Base-by-base conservation (phyloP, 1,139 yeast species). In the Candida dubliniensis region DNA sequence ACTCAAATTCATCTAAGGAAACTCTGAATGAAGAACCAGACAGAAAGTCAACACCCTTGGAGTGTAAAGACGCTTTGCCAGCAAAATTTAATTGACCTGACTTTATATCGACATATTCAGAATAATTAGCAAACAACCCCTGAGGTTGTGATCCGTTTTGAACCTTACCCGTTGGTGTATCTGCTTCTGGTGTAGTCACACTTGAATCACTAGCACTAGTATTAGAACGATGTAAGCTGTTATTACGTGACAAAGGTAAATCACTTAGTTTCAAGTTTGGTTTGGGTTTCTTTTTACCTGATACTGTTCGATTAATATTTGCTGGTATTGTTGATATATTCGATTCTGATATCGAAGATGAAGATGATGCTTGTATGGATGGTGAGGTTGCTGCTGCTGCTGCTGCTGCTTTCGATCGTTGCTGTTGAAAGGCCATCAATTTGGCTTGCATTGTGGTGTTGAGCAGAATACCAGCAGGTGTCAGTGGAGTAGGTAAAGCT, bases 61-160 rank as follows among this genome's bases (percentile, higher is more conserved):
- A 84, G 57, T 93, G 95, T 42, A 93, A 69, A 0, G 96, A 88
- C 2, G 97, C 90, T 61, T 93, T 91, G 14, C 97, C 98, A 1
- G 93, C 86, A 61, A 93, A 93, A 59, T 89, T 91, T 46, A 93
- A 76, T 12, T 91, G 82, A 1, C 99, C 99, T 0, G 96, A 86
- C 58, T 88, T 87, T 54, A 93, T 84, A 66, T 93, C 98, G 33
- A 93, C 81, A 60, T 88, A 91, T 59, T 88, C 86, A 26, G 95
- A 80, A 62, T 87, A 91, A 60, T 85, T 83, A 12, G 93, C 87
- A 69, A 91, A 90, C 41, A 82, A 64, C 3, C 85, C 84, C 45
- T 72, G 74, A n/a, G 74, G 59, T 52, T 70, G 48, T 10, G 44
- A 43, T 26, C 39, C 44, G 30, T 23, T 34, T 34, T 30, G 32